Conservation (phyloP, 2,329 filamentous ascomycete species). For the Decorospora gaudefroyi region DNA sequence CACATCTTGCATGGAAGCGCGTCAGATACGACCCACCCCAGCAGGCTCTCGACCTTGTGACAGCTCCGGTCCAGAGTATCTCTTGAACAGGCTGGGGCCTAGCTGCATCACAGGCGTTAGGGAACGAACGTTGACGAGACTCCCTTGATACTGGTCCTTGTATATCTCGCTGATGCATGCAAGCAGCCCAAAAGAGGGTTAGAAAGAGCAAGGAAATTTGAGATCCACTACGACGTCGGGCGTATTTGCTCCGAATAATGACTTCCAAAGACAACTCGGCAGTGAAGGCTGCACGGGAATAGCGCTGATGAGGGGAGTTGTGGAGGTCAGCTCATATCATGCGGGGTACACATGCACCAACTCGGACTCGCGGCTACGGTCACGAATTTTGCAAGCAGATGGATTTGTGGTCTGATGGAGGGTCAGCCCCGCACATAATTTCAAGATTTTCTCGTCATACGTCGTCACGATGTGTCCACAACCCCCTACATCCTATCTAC, state of each 20-base stretch:
- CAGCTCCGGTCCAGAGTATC: background rate
- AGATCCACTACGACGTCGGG: background rate
- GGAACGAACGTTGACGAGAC: background rate
- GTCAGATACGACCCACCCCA: background rate
- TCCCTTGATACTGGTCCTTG: conserved; percentile 3
- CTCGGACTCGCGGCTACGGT: conserved; percentile 6
- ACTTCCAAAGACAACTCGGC: background rate
- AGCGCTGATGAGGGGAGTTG: conserved; percentile 9
- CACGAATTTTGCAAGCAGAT: conserved; percentile 2
- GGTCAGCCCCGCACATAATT: conserved; percentile 1
- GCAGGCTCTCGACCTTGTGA: conserved; percentile 5
- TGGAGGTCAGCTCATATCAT: conserved; percentile 15
- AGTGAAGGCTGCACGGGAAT: conserved; percentile 1
- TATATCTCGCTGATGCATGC: background rate
- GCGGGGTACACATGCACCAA: conserved; percentile 14
- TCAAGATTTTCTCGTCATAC: background rate
- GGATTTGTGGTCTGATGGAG: background rate
- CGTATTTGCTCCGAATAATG: background rate
- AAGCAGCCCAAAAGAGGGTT: background rate
- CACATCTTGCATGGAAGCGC: conserved; percentile 10
- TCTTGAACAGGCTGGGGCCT: conserved; percentile 11
- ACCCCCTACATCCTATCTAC: too few relatives aligned
- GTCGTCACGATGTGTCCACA: conserved; percentile 5
- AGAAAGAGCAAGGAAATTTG: conserved; percentile 2
- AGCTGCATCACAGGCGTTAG: conserved; percentile 4